A percentile compares a stretch with the other conserved stretches of the same genome.
phyloP scores from a whole-genome alignment of 2,329 filamentous ascomycete genomes.

The Ustulina deusta region DNA sequence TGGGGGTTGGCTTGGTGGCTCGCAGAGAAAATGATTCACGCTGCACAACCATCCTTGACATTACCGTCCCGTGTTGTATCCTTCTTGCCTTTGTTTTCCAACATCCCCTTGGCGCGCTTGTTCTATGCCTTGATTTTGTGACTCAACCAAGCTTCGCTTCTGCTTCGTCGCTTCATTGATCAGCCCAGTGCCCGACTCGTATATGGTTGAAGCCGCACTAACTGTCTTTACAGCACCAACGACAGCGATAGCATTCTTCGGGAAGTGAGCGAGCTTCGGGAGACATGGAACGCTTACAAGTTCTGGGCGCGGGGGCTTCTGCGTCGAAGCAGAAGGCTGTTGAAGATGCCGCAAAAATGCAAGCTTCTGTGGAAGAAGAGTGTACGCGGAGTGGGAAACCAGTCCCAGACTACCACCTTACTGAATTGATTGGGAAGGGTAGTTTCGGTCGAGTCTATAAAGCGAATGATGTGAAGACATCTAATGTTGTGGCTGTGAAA shows the following conservation, averaged over 20 bases:
- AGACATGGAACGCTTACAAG: slow-evolving; percentile 48
- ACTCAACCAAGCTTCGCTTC: not conserved
- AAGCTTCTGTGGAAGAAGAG: slow-evolving; percentile 71
- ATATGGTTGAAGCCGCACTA: slow-evolving; percentile 5
- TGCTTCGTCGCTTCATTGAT: not conserved
- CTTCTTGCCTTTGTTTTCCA: not conserved
- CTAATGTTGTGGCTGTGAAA: slow-evolving; percentile 77
- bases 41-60: not conserved
- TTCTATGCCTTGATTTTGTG: not conserved
- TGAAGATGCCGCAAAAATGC: slow-evolving; percentile 78
- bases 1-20: not conserved
- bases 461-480: slow-evolving; percentile 60
- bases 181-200: slow-evolving; percentile 3
- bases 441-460: slow-evolving; percentile 81
- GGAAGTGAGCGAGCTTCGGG: slow-evolving; percentile 15
- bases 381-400: slow-evolving; percentile 70
- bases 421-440: slow-evolving; percentile 80
- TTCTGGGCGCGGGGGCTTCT: slow-evolving; percentile 44
- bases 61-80: not conserved
- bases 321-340: slow-evolving; percentile 64
- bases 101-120: no score
- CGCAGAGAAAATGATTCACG: not conserved
- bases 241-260: slow-evolving; percentile 21
- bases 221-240: slow-evolving; percentile 17
- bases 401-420: slow-evolving; percentile 74